phyloP scores from a whole-genome alignment of 495 filamentous ascomycete genomes.

The Opeltia flavorubescens region DNA sequence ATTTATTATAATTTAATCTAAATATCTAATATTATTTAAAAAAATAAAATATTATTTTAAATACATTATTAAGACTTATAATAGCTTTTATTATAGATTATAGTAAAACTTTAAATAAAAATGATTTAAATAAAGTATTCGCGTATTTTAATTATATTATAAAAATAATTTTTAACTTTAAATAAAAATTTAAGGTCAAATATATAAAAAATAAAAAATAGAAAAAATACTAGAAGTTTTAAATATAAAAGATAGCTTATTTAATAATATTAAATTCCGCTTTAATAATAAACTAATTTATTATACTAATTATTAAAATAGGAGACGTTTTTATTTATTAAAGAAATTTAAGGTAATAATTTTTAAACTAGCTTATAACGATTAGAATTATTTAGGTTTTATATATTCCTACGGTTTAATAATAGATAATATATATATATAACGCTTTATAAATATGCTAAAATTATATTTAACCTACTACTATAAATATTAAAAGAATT shows the following conservation, averaged over 20 bases:
- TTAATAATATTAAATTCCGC: not conserved
- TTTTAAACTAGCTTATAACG: not conserved
- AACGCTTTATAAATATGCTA: not conserved
- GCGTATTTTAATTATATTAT: too few relatives aligned
- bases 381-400: not conserved
- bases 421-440: not conserved
- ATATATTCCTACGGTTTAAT: not conserved
- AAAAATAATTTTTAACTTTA: too few relatives aligned
- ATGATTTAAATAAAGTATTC: too few relatives aligned
- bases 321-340: not conserved
- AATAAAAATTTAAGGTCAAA: too few relatives aligned
- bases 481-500: not conserved
- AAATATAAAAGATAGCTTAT: not conserved
- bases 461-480: too few relatives aligned
- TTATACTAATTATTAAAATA: not conserved
- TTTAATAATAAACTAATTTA: not conserved
- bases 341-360: not conserved
- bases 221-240: too few relatives aligned
- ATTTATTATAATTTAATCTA: not conserved
- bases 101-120: not conserved
- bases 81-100: not conserved
- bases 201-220: too few relatives aligned
- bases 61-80: not conserved
- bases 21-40: not conserved
- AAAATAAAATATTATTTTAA: not conserved